Conservation (phyloP, 1,284 basidiomycete species). For the Boletus semigastroideus region DNA sequence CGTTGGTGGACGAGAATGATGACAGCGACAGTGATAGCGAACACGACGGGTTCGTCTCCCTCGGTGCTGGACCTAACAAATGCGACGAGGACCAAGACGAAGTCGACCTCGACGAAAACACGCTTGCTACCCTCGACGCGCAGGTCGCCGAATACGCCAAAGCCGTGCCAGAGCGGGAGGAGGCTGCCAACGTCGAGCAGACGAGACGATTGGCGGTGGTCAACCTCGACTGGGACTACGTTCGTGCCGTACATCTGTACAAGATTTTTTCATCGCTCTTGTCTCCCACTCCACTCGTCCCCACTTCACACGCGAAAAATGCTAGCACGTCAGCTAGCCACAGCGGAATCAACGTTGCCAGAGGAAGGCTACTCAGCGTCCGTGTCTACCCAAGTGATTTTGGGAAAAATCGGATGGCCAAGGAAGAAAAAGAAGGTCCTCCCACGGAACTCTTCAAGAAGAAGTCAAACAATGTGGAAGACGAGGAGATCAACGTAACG, state of each 20-base stretch:
- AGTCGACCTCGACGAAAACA: conserved; percentile 72
- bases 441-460: conserved; percentile 83
- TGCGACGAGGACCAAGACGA: conserved; percentile 42
- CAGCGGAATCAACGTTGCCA: conserved; percentile 33
- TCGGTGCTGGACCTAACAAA: conserved; percentile 43
- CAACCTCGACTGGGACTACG: conserved; percentile 98
- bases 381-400: conserved; percentile 93
- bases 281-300: conserved; percentile 46
- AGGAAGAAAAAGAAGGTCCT: conserved; percentile 90
- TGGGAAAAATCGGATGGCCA: conserved; percentile 84
- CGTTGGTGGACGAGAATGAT: conserved; percentile 36
- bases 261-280: conserved; percentile 92
- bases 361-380: conserved; percentile 72
- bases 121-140: conserved; percentile 69
- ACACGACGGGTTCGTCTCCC: conserved; percentile 48
- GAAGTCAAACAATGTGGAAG: conserved; percentile 27
- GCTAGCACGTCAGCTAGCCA: conserved; percentile 2
- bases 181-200: conserved; percentile 37
- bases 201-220: conserved; percentile 87
- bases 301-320: conserved; percentile 16
- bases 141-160: conserved; percentile 66
- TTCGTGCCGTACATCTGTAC: conserved; percentile 88
- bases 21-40: conserved; percentile 43
- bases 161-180: conserved; percentile 39
- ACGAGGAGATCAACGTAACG: conserved; percentile 62